Conservation (phyloP, 148 eudicot species). For the Chenopodium formosanum region DNA sequence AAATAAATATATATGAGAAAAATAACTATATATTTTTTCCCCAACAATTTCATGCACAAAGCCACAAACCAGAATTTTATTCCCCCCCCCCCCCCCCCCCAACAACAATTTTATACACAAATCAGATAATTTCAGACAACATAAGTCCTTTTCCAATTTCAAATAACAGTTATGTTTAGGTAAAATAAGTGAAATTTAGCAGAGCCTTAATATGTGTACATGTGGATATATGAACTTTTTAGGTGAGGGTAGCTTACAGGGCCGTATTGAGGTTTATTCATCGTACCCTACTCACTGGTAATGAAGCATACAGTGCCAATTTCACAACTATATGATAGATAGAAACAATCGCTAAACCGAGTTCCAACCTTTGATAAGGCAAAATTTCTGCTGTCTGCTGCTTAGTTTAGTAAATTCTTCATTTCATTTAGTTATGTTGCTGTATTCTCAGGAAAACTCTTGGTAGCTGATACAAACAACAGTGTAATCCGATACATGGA, state of each 20-base stretch:
- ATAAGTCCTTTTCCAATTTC: too few species aligned
- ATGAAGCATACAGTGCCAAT: not conserved
- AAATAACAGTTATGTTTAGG: too few species aligned
- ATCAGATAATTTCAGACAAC: too few species aligned
- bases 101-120: too few species aligned
- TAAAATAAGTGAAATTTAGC: too few species aligned
- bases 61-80: too few species aligned
- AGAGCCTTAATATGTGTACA: not conserved
- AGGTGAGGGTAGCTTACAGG: not conserved
- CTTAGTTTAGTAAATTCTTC: not conserved
- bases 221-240: not conserved
- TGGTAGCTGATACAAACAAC: constrained; percentile 90
- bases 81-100: too few species aligned
- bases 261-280: not conserved
- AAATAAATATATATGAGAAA: too few species aligned
- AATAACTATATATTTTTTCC: too few species aligned
- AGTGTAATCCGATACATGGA: constrained; percentile 76
- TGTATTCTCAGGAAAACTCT: constrained; percentile 59
- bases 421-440: not conserved
- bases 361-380: not conserved
- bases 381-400: not conserved
- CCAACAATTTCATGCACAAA: too few species aligned
- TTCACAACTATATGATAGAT: too few species aligned
- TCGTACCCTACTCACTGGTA: not conserved
- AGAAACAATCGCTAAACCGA: not conserved